These are phyloP conservation scores for Monotropa hypopitys DNA, from an alignment of 179 eudicot genomes.

Conservation along the genomic window DNA sequence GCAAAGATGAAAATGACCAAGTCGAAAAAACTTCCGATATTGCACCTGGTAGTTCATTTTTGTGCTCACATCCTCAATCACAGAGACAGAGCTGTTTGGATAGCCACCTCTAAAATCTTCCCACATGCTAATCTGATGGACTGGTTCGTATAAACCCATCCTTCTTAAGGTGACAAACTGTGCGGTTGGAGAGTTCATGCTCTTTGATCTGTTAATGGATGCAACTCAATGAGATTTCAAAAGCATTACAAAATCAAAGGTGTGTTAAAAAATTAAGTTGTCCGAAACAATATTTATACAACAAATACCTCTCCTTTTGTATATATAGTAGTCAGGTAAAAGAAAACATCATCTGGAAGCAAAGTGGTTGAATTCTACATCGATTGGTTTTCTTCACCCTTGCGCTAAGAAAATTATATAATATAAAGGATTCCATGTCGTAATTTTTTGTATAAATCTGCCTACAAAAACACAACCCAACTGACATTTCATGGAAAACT, in stretches of 20 bases:
- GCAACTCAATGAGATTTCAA: constrained; percentile 6
- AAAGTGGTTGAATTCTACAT: background rate
- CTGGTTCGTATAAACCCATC: constrained; percentile 72
- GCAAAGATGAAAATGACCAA: background rate
- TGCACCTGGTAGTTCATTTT: constrained; percentile 51
- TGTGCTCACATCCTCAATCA: constrained; percentile 43
- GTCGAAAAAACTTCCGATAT: background rate
- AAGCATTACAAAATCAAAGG: background rate
- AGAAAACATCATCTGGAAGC: background rate
- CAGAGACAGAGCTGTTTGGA: constrained; percentile 39
- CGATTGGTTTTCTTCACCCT: background rate
- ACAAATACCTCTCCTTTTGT: background rate
- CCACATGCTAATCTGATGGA: constrained; percentile 74
- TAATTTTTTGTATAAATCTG: background rate
- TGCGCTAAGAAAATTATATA: background rate
- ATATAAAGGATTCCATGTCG: background rate
- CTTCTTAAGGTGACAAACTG: constrained; percentile 58
- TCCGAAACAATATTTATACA: background rate
- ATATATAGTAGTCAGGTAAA: no score
- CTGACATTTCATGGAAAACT: background rate
- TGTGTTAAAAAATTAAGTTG: background rate
- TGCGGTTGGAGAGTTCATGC: constrained; percentile 50
- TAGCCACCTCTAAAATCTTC: constrained; percentile 55
- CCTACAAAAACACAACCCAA: background rate
- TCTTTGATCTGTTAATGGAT: constrained; percentile 9